Base-by-base conservation (phyloP, 768 basidiomycete species). In the Krasilnikovozyma curviuscula region DNA sequence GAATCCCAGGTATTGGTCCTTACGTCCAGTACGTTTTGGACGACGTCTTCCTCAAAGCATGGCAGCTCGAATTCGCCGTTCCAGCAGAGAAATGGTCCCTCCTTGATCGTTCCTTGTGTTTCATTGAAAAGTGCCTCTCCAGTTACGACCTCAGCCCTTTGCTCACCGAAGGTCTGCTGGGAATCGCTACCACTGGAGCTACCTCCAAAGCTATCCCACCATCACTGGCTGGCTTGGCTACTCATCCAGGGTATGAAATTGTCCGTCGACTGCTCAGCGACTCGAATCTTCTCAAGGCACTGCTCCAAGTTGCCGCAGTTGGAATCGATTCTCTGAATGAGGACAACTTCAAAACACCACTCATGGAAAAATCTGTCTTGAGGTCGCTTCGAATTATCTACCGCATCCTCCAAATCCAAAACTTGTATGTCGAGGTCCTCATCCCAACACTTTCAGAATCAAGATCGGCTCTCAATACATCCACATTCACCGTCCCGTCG, bases 21-120 rank as follows among this genome's bases (percentile, higher is more conserved):
- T 91, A 82, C 64, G 70, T 78, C 10, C 67, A 72, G n/a, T 95
- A 91, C 59, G 80, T 89, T 46, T 66, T 91, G 52, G 86, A 95
- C 57, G 82, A 81, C 40, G 83, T 97, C 3, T 81, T 95, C 54
- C 71, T 78, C 28, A 77, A 78, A 44, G 78, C 83, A 35, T 70
- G 76, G 13, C 71, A 69, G 38, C 71, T 88, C 38, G 84, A 82
- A 51, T 95, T 81, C 58, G 68, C 73, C 3, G 71, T 72, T 28
- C 75, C 75, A 10, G 75, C 75, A 12, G 85, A 95, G 58, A 67
- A 79, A 52, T 95, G 85, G 86, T 71, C 76, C 56, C 78, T 82
- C 61, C 81, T 86, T 46, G 85, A 89, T 54, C 69, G 79, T 0
- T 83, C 81, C 46, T 68, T 95, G 37, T 76, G 74, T 50, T 91